phyloP scores from a whole-genome alignment of 257 asterid genomes.

The Solanum appendiculatum region DNA sequence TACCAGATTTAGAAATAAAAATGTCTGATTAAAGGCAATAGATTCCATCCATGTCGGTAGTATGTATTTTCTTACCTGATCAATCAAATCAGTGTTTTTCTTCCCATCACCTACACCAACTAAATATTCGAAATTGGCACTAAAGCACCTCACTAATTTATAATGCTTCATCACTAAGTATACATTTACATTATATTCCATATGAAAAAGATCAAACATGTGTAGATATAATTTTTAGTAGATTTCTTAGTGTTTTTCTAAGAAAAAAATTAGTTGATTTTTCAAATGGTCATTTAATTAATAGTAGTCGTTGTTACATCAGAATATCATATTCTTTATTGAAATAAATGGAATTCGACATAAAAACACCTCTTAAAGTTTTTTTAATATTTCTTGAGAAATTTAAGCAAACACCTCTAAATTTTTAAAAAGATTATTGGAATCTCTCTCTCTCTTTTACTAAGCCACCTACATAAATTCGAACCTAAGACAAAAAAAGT shows the following conservation, averaged over 20 bases:
- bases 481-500: too few relatives aligned
- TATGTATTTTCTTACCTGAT: neutral
- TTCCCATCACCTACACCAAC: neutral
- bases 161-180: neutral
- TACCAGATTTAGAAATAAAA: neutral
- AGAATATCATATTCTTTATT: too few relatives aligned
- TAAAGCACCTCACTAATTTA: neutral
- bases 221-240: neutral
- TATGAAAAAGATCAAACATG: neutral
- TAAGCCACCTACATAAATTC: too few relatives aligned
- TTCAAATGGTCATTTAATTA: too few relatives aligned
- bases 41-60: neutral
- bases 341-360: too few relatives aligned
- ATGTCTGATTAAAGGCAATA: neutral
- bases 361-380: neutral
- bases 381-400: neutral
- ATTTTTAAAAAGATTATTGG: neutral
- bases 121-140: neutral
- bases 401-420: neutral
- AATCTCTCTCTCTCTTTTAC: too few relatives aligned
- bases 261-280: neutral
- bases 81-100: neutral
- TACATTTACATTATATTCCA: neutral
- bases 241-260: neutral
- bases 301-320: too few relatives aligned